Evolutionary conservation across 2,329 filamentous ascomycete species (phyloP), one percentile per base, ranked within the genome.

Genomic region (Colletotrichum acutatum): DNA sequence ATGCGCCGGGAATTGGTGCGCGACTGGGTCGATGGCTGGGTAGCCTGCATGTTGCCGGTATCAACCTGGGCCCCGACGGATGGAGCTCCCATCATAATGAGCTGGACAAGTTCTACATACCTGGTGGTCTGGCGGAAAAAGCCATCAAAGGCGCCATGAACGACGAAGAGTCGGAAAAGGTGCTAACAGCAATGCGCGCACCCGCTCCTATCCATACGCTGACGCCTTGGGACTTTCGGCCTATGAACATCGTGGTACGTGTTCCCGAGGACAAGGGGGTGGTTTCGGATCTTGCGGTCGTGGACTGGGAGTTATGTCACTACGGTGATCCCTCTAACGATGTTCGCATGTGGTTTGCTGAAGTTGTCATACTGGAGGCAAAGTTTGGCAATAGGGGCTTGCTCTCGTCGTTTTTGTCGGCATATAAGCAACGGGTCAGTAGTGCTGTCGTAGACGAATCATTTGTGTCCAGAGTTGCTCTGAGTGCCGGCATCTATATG

Each of bases 191-290:
- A n/a, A 22, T 37, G 30, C 62, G 62, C 0, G 26, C n/a, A 14
- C 52, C 52, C 1, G 30, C 12, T 2, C 22, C 30, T 4, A 24
- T 19, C 3, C 52, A 22, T 3, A 65, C 62, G 24, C 14, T 65
- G 52, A 65, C 49, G n/a, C 30, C 32, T 6, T 65, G 62, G 62
- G 62, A 65, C 22, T 57, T 65, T 22, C 52, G 62, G 5, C 62
- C 49, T 11, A 42, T 37, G n/a, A 65, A 65, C 3, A 30, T 42
- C 19, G 30, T 65, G 14, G 16, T 65, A 3, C 46, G 14, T 26
- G 4, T 56, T 2, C 5, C 62, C 11, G 12, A 34, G 4, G 32
- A n/a, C 1, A 5, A 42, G 28, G 28, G 19, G 2, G 22, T 28
- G 12, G 28, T 9, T 1, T 12, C 30, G n/a, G 32, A 11, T 14